Conservation (phyloP, 2,329 filamentous ascomycete genomes). For the Talaromyces sp. region DNA sequence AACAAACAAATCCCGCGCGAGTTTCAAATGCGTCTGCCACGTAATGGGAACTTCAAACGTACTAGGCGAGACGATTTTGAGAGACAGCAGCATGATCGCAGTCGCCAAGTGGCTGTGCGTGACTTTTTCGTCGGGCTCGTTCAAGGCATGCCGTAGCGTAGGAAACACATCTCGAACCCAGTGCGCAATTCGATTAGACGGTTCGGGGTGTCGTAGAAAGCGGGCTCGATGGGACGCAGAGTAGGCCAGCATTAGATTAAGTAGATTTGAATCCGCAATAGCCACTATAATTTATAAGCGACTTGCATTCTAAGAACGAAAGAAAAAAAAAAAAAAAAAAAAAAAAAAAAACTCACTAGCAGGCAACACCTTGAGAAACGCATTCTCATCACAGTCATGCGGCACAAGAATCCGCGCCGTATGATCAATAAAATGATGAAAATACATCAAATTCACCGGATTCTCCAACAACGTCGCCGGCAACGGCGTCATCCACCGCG, state of each 20-base stretch:
- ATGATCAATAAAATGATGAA: constrained; percentile 72
- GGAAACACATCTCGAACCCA: constrained; percentile 71
- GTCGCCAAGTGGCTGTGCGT: constrained; percentile 72
- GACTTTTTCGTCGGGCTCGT: constrained; percentile 56
- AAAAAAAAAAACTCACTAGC: constrained; percentile 46
- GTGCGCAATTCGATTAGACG: constrained; percentile 68
- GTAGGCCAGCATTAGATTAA: constrained; percentile 74
- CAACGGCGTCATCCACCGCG: constrained; percentile 52
- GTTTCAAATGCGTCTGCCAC: constrained; percentile 73
- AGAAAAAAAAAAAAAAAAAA: too few relatives aligned
- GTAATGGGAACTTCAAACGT: constrained; percentile 75
- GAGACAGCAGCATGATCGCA: constrained; percentile 76
- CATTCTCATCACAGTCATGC: constrained; percentile 58
- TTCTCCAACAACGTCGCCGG: constrained; percentile 59
- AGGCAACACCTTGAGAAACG: constrained; percentile 57
- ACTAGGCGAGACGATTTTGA: constrained; percentile 77
- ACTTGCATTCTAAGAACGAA: too few relatives aligned
- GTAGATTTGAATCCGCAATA: constrained; percentile 51
- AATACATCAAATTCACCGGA: constrained; percentile 74
- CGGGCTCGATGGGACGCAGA: constrained; percentile 78
- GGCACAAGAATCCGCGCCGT: constrained; percentile 64
- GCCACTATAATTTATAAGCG: constrained; percentile 41
- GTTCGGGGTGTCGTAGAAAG: constrained; percentile 67
- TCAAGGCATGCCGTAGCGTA: constrained; percentile 62
- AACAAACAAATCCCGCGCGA: constrained; percentile 70